Evolutionary conservation across 1,284 basidiomycete species (phyloP).

Genomic region (Jaminaea rosea): DNA sequence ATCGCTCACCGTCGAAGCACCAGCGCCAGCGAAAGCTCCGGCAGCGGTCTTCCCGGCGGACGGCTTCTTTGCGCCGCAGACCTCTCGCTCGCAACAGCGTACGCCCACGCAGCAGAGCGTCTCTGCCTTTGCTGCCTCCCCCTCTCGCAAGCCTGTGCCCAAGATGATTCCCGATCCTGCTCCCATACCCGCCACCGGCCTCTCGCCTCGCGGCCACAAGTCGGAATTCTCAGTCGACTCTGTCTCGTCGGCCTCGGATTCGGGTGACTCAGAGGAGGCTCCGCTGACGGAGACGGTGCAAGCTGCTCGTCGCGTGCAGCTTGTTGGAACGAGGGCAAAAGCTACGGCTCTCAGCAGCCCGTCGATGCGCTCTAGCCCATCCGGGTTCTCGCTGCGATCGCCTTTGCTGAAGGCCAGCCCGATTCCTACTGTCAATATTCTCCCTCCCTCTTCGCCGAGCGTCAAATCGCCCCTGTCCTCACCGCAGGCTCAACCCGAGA

Average conservation of each 20-base stretch:
- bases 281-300: not conserved
- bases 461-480: not conserved
- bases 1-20: too few species aligned
- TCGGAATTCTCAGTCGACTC: not conserved
- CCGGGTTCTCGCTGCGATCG: too few species aligned
- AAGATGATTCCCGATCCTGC: not conserved
- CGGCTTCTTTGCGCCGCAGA: not conserved
- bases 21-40: too few species aligned
- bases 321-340: not conserved
- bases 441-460: not conserved
- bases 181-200: not conserved
- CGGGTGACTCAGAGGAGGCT: not conserved
- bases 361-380: too few species aligned
- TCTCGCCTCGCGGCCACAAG: not conserved
- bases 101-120: constrained; percentile 1
- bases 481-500: not conserved
- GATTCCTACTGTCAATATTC: too few species aligned
- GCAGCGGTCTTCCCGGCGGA: not conserved
- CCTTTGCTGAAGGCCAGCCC: too few species aligned
- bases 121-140: not conserved
- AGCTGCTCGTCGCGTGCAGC: constrained; percentile 4
- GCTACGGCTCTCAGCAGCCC: not conserved
- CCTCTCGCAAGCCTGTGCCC: not conserved
- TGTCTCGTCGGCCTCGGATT: not conserved
- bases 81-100: not conserved